A percentile compares a stretch with the other conserved stretches of the same genome.
Evolutionary conservation across 2,329 filamentous ascomycete genomes (phyloP).

Genomic region (Paraphoma sp.): DNA sequence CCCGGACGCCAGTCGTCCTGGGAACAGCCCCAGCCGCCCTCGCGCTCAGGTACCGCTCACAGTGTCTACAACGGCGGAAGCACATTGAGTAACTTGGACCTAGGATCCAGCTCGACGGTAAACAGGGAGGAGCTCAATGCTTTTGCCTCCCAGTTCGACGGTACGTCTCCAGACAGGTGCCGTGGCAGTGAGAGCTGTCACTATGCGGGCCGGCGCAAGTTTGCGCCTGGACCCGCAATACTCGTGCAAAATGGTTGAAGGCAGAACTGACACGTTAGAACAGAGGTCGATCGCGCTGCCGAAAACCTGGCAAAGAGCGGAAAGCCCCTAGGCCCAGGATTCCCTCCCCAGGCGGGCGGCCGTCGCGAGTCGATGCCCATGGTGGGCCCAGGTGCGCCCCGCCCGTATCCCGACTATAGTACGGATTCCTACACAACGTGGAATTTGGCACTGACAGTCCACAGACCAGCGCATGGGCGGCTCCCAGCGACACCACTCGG

Average conservation of each 20-base stretch:
- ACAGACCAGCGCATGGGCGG: conserved; percentile 71
- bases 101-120: conserved; percentile 75
- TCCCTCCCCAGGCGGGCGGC: conserved; percentile 46
- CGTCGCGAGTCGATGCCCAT: conserved; percentile 83
- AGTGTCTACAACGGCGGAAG: conserved; percentile 16
- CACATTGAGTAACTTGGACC: conserved; percentile 39
- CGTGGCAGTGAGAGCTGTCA: background rate
- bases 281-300: conserved; percentile 94
- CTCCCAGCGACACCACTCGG: conserved; percentile 79
- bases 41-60: conserved; percentile 68
- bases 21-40: conserved; percentile 76
- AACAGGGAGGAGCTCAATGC: conserved; percentile 74
- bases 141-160: conserved; percentile 88
- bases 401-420: conserved; percentile 66
- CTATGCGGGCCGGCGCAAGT: background rate
- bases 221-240: background rate
- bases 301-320: conserved; percentile 97
- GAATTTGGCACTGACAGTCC: conserved; percentile 14
- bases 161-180: conserved; percentile 61
- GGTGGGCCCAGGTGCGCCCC: conserved; percentile 61
- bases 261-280: conserved; percentile 17
- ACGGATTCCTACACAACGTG: conserved; percentile 31
- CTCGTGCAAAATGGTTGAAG: background rate
- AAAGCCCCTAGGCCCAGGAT: conserved; percentile 74
- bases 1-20: conserved; percentile 70